phyloP scores from a whole-genome alignment of 257 asterid species.

The Gentiana dahurica region DNA sequence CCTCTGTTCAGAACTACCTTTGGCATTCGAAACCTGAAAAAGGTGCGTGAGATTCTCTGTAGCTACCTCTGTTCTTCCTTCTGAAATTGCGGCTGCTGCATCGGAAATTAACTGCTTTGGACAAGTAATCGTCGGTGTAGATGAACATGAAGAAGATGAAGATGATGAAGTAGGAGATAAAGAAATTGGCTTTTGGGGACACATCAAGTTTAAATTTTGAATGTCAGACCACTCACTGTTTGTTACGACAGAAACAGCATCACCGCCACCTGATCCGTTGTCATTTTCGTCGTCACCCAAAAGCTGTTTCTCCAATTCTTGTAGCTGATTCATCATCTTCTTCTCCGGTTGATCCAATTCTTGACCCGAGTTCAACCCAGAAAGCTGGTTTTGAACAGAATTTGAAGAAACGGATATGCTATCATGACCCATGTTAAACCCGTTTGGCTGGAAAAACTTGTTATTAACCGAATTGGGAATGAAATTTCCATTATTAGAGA shows the following conservation, averaged over 20 bases:
- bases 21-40: slow-evolving; percentile 34
- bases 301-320: slow-evolving; percentile 70
- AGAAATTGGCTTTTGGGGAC: slow-evolving; percentile 29
- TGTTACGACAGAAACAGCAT: slow-evolving; percentile 41
- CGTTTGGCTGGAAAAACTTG: slow-evolving; percentile 4
- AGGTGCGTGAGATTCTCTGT: slow-evolving; percentile 78
- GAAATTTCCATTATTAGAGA: background rate
- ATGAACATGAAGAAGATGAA: slow-evolving; percentile 58
- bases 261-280: slow-evolving; percentile 13
- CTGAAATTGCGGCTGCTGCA: slow-evolving; percentile 49
- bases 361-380: slow-evolving; percentile 6
- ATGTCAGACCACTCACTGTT: slow-evolving; percentile 73
- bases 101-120: slow-evolving; percentile 45
- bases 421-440: slow-evolving; percentile 6
- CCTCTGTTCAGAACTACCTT: slow-evolving; percentile 58
- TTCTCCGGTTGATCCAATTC: slow-evolving; percentile 28
- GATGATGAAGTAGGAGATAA: slow-evolving; percentile 70
- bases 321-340: slow-evolving; percentile 45
- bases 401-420: slow-evolving; percentile 28
- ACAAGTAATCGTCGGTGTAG: slow-evolving; percentile 43
- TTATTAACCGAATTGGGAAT: background rate
- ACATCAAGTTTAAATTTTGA: slow-evolving; percentile 34
- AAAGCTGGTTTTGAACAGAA: slow-evolving; percentile 18
- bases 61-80: slow-evolving; percentile 45
- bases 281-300: slow-evolving; percentile 51